Conservation (phyloP, 306 rosid species). For the Pyrus betulifolia region DNA sequence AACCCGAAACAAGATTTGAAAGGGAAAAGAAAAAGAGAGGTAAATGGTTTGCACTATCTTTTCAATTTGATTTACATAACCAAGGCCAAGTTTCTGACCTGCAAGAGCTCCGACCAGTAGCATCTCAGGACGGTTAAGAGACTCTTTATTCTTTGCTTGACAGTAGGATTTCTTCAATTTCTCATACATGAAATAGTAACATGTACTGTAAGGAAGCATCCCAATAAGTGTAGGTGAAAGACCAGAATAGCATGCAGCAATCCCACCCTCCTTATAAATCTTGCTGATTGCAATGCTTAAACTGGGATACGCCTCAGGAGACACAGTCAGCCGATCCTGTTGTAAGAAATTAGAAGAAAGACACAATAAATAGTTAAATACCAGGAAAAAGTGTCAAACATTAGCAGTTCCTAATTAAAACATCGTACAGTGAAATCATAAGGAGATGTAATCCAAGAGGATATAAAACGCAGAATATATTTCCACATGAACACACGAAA, state of each 20-base stretch:
- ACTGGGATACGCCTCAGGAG: conserved; percentile 81
- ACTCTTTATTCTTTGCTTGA: conserved; percentile 51
- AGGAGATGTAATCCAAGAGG: not conserved
- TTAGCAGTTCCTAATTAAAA: not conserved
- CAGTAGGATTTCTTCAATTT: conserved; percentile 78
- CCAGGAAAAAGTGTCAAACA: not conserved
- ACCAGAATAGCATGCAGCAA: conserved; percentile 83
- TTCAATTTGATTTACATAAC: not conserved
- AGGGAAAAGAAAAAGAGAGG: not conserved
- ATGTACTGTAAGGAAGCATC: conserved; percentile 97
- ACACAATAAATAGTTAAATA: conserved; percentile 4
- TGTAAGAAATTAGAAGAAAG: conserved; percentile 17
- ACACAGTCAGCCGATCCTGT: conserved; percentile 85
- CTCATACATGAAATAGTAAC: conserved; percentile 93
- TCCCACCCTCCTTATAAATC: conserved; percentile 83
- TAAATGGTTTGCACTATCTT: not conserved
- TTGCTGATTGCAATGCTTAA: conserved; percentile 64
- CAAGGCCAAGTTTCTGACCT: conserved; percentile 39
- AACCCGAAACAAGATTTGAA: not conserved
- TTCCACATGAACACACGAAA: not conserved
- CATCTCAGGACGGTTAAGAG: conserved; percentile 81
- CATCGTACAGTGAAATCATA: not conserved
- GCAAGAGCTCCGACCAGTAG: conserved; percentile 81
- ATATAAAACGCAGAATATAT: not conserved
- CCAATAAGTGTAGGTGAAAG: conserved; percentile 82